Evolutionary conservation across 2,329 filamentous ascomycete species (phyloP).

Genomic region (Ophiostoma tasmaniense): DNA sequence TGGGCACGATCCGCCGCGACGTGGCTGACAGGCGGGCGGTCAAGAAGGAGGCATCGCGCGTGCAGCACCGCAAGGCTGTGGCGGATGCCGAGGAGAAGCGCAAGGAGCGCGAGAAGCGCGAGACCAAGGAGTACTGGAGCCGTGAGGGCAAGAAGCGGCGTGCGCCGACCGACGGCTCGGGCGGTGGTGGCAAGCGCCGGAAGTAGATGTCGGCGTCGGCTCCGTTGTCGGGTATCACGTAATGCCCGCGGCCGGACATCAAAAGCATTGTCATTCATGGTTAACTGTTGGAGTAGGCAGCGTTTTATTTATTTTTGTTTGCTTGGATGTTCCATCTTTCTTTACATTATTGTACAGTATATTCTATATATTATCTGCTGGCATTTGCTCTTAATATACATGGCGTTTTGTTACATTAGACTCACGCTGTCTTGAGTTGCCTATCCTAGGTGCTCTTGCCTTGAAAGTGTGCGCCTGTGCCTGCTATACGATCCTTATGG

Average conservation of each 20-base stretch:
- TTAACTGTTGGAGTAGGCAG: not conserved
- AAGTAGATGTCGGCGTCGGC: not conserved
- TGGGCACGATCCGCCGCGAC: constrained; percentile 83
- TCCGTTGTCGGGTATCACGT: not conserved
- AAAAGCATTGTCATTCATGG: not conserved
- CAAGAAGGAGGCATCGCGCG: constrained; percentile 82
- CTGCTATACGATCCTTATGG: not conserved
- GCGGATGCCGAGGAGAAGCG: constrained; percentile 78
- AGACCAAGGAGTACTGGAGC: constrained; percentile 87
- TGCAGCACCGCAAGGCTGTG: constrained; percentile 74
- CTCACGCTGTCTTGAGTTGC: not conserved
- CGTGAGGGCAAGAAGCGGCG: constrained; percentile 70
- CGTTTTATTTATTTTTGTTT: not conserved
- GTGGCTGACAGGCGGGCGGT: constrained; percentile 72
- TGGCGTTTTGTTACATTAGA: not conserved
- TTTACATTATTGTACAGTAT: not conserved
- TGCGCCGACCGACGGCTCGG: constrained; percentile 30
- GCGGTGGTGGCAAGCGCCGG: constrained; percentile 23
- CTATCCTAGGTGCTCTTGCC: not conserved
- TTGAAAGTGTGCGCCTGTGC: not conserved
- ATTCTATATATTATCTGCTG: not conserved
- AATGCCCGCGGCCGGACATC: not conserved
- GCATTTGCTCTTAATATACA: constrained; percentile 5
- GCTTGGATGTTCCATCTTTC: not conserved
- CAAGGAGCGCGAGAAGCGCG: constrained; percentile 75